Base-by-base conservation (phyloP, 225 moss, liverwort and hornwort species). In the Physcomitrellopsis africana region DNA sequence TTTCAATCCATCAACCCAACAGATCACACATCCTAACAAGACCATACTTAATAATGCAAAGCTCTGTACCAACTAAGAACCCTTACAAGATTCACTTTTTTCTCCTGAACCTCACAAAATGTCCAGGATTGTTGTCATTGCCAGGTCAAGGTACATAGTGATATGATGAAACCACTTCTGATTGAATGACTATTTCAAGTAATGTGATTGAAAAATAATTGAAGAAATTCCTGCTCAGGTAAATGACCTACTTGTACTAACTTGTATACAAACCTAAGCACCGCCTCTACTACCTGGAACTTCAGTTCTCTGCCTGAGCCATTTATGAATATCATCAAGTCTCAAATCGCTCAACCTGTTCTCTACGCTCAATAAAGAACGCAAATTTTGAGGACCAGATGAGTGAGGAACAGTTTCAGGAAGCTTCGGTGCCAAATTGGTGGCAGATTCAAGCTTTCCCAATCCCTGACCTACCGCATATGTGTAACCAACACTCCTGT, bases 391-490 rank as follows among this genome's bases (percentile, higher is more conserved):
- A 19, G 68, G 75, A 60, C 81, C 77, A 42, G 81, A 72, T 62
- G 60, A n/a, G 53, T 51, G 43, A 52, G 75, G 68, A 64, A 37
- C 60, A 24, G 70, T 55, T 67, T 84, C 84, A 59, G 87, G 84
- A 58, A 87, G 77, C 51, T 56, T 82, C 9, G 77, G 72, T 64
- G 80, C 82, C 75, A 84, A 87, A 61, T 75, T 80, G 37, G 70
- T 79, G 53, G 79, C 74, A 64, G 75, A 74, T 51, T 75, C 79
- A 71, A 87, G 80, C 77, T 74, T 87, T 67, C 87, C 77, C 46
- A 87, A 87, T 48, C 87, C 82, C 68, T 72, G 79, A 37, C 81
- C 81, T 61, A 81, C 79, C 29, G 80, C 68, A 41, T 87, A 82
- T 54, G 76, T 60, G 51, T 80, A 84, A 37, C 81, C 82, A 77